Conservation (phyloP, 2,329 filamentous ascomycete genomes). For the Fusarium newnesense region DNA sequence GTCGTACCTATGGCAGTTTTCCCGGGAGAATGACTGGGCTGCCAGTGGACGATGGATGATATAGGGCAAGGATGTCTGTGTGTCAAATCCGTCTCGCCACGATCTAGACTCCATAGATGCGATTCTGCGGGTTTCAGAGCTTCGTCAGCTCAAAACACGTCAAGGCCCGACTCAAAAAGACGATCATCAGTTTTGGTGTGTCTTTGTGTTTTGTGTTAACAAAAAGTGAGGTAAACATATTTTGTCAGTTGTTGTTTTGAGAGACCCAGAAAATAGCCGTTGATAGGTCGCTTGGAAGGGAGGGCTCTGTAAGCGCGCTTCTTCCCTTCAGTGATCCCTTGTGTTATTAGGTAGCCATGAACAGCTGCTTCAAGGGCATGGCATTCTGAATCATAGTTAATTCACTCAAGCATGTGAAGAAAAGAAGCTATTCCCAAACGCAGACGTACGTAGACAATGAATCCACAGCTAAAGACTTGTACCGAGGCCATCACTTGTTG, state of each 20-base stretch:
- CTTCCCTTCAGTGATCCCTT: conserved; percentile 1
- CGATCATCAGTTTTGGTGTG: background rate
- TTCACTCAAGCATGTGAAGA: background rate
- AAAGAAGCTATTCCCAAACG: conserved; percentile 17
- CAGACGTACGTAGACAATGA: background rate
- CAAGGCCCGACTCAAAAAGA: background rate
- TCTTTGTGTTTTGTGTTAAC: conserved; percentile 3
- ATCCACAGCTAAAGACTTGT: background rate
- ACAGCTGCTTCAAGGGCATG: background rate
- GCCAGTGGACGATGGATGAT: conserved; percentile 6
- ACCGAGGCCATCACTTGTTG: conserved; percentile 4
- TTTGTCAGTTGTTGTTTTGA: background rate
- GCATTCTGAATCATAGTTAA: background rate
- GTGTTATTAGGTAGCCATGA: background rate
- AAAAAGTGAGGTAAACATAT: background rate
- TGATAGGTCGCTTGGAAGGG: background rate
- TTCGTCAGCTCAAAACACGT: conserved; percentile 22
- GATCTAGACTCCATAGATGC: conserved; percentile 28
- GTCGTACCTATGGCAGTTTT: conserved; percentile 19
- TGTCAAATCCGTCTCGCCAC: conserved; percentile 29
- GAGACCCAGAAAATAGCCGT: background rate
- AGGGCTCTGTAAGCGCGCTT: background rate
- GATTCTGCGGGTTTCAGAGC: conserved; percentile 25
- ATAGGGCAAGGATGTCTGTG: conserved; percentile 11
- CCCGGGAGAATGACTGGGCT: conserved; percentile 2